A percentile compares a stretch with the other conserved stretches of the same genome.
phyloP scores from a whole-genome alignment of 1,284 basidiomycete species.

The Ganoderma lucidum region DNA sequence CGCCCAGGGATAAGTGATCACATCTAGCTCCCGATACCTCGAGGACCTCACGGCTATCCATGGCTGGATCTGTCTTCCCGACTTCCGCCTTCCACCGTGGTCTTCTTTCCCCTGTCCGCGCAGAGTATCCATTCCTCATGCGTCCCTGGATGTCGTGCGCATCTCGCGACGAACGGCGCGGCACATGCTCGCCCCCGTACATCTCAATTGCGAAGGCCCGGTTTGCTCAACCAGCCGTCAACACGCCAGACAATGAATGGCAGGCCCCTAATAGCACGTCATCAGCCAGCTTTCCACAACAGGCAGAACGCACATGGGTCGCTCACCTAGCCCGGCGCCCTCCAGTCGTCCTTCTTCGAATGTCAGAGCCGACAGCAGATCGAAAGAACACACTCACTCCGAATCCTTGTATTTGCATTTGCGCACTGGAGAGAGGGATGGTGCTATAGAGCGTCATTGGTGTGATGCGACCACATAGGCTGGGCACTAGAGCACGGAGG shows the following conservation, averaged over 20 bases:
- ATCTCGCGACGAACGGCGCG: neutral
- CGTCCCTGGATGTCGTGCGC: neutral
- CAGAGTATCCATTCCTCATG: neutral
- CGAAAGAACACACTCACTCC: neutral
- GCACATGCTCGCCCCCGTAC: neutral
- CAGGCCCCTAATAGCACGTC: neutral
- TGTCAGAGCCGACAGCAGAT: neutral
- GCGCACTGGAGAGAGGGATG: neutral
- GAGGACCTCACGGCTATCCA: neutral
- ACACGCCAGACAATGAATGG: neutral
- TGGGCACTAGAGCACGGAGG: too few species aligned
- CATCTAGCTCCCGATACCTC: neutral
- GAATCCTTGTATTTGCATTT: neutral
- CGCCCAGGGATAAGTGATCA: neutral
- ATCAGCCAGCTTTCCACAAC: neutral
- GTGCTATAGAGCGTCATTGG: neutral
- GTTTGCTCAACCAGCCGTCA: neutral
- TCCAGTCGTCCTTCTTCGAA: neutral
- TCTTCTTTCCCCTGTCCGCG: neutral
- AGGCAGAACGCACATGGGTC: neutral
- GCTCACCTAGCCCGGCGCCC: neutral
- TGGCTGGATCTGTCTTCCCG: neutral
- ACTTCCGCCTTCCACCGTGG: neutral
- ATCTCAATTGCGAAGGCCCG: conserved; percentile 1
- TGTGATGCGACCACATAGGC: neutral